These are phyloP conservation scores for Sanguinoderma infundibulare DNA, from an alignment of 1,284 basidiomycete genomes.

Conservation along the genomic window DNA sequence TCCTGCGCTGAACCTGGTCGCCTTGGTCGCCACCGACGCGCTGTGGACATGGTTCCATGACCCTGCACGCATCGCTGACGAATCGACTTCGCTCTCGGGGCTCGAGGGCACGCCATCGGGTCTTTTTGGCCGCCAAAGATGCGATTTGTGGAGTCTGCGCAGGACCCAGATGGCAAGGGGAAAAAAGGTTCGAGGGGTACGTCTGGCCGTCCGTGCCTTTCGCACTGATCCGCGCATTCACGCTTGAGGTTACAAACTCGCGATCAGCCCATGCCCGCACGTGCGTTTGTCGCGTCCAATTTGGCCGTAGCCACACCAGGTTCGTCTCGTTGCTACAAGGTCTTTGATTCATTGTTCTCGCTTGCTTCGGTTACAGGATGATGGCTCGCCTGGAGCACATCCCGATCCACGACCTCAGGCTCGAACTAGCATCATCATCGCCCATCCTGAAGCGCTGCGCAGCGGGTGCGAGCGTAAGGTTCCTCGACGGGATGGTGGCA, in stretches of 20 bases:
- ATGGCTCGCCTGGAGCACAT: no score
- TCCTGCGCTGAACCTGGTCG: not conserved
- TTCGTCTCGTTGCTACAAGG: no score
- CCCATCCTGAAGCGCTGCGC: not conserved
- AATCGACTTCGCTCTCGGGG: not conserved
- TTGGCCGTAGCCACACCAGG: no score
- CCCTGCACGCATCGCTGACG: not conserved
- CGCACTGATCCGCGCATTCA: not conserved
- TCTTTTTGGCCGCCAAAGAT: not conserved
- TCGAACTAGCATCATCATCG: no score
- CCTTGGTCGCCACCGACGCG: not conserved
- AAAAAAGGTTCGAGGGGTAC: not conserved
- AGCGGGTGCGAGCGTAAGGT: not conserved
- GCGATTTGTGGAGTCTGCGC: not conserved
- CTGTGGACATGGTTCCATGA: not conserved
- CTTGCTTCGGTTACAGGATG: no score
- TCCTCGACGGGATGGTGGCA: not conserved
- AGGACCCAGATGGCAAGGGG: not conserved
- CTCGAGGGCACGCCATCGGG: not conserved
- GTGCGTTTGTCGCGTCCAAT: no score
- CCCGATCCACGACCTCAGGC: no score
- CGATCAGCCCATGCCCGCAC: not conserved
- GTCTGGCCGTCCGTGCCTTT: not conserved
- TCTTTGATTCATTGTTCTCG: no score
- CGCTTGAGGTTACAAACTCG: not conserved